Evolutionary conservation across 78 protist species (phyloP), one percentile per base, ranked within the genome.

Genomic region (Speleostelium caveatum): DNA sequence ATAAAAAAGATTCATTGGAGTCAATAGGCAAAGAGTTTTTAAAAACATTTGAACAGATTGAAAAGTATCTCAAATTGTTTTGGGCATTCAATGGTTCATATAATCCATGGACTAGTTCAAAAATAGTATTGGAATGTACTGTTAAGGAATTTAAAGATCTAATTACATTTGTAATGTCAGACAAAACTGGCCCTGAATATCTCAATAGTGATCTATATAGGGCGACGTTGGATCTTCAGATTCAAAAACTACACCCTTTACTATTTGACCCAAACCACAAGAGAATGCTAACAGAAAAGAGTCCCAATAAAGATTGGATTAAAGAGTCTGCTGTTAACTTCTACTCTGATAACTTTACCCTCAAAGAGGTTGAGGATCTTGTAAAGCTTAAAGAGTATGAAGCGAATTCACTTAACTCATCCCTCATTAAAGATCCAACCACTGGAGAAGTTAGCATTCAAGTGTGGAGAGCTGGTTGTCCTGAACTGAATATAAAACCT

Each of bases 281-380:
- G 30, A 30, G 6, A 3, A 62, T 62, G 3, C 7, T 62, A 8
- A 62, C 69, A 5, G 69, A 62, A 8, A 62, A 62, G 36, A 30
- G 69, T 62, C 69, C 69, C 14, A 14, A 33, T 17, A 33, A 24
- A 62, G 69, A 62, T 62, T 62, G 69, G 69, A 62, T 62, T 6
- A 62, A 62, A 30, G 69, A 62, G 14, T 19, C 33, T 62, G 69
- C 69, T 62, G 69, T 62, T 5, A 62, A 62, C 14, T 62, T 62
- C 39, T 62, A 62, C 36, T 26, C 32, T 30, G 45, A 62, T 3
- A 33, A 26, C 7, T 30, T 62, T 5, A 32, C 45, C 6, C 39
- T 62, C 17, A 16, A 62, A 30, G 33, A 62, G 21, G 69, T 62
- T 12, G 6, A 62, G 14, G 69, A 8, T 3, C 30, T 62, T 32